A percentile compares a stretch with the other conserved stretches of the same genome.
Conservation (phyloP, 192 early-diverging fungal genomes). For the Ramicandelaber brevisporus region DNA sequence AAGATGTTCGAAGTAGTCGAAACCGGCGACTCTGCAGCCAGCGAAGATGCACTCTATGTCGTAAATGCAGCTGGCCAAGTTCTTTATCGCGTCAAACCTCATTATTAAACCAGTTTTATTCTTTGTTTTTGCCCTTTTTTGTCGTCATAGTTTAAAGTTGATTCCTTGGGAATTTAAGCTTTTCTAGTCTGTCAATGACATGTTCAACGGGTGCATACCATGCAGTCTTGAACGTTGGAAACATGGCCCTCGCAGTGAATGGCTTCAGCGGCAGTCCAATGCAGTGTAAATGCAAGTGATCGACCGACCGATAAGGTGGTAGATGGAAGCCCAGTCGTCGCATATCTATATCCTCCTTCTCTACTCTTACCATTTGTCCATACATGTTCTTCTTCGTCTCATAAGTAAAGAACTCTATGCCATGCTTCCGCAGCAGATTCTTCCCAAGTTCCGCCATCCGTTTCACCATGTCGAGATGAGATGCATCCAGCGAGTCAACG, state of each 20-base stretch:
- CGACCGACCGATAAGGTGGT: slow-evolving; percentile 16
- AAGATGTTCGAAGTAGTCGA: not conserved
- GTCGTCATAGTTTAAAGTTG: not conserved
- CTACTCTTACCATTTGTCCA: no score
- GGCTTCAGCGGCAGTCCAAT: slow-evolving; percentile 14
- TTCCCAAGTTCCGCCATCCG: slow-evolving; percentile 12
- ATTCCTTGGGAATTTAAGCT: not conserved
- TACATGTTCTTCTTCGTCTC: no score
- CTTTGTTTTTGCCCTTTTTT: not conserved
- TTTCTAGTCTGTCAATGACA: slow-evolving; percentile 2
- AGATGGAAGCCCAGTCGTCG: slow-evolving; percentile 16
- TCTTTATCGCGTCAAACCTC: slow-evolving; percentile 3
- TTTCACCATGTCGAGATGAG: slow-evolving; percentile 8
- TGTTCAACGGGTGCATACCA: slow-evolving; percentile 8
- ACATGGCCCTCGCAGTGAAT: slow-evolving; percentile 7
- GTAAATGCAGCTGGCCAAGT: not conserved
- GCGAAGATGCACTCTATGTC: not conserved
- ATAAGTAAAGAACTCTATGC: no score
- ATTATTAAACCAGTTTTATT: not conserved
- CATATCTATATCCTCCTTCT: slow-evolving; percentile 3
- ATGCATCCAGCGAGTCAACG: slow-evolving; percentile 8
- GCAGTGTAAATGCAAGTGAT: slow-evolving; percentile 21
- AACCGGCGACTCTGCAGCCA: not conserved
- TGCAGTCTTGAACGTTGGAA: slow-evolving; percentile 4
- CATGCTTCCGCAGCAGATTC: slow-evolving; percentile 6